Conservation (phyloP, 495 filamentous ascomycete species). For the Penicillium ochrochloron region DNA sequence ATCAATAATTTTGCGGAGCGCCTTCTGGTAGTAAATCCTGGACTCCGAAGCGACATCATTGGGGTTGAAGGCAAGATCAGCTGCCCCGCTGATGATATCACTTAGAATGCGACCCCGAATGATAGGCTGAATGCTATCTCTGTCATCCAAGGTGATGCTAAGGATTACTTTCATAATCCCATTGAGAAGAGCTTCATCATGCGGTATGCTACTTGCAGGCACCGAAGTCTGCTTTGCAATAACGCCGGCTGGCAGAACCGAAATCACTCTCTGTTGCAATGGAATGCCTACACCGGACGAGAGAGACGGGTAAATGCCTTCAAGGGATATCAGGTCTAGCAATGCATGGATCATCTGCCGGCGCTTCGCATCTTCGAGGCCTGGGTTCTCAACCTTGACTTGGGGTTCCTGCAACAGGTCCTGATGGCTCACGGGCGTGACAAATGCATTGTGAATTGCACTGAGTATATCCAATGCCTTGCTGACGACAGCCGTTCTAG, state of each 20-base stretch:
- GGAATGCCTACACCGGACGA: slow-evolving; percentile 59
- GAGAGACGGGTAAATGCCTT: slow-evolving; percentile 61
- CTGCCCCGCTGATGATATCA: slow-evolving; percentile 47
- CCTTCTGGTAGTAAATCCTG: slow-evolving; percentile 29
- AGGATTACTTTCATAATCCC: slow-evolving; percentile 34
- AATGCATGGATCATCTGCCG: slow-evolving; percentile 54
- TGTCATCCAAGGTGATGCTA: slow-evolving; percentile 38
- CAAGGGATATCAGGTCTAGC: slow-evolving; percentile 57
- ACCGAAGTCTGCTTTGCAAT: slow-evolving; percentile 43
- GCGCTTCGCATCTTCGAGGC: slow-evolving; percentile 48
- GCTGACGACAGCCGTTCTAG: slow-evolving; percentile 37
- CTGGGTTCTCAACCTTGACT: slow-evolving; percentile 29
- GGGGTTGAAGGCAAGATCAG: slow-evolving; percentile 50
- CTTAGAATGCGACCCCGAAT: slow-evolving; percentile 50
- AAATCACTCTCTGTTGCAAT: slow-evolving; percentile 57
- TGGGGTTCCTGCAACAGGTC: slow-evolving; percentile 6
- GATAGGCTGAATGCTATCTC: slow-evolving; percentile 46
- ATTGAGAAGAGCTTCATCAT: slow-evolving; percentile 39
- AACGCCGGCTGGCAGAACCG: slow-evolving; percentile 51
- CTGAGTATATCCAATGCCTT: slow-evolving; percentile 45
- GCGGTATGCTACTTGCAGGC: slow-evolving; percentile 25
- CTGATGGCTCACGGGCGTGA: slow-evolving; percentile 28
- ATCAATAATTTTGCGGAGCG: slow-evolving; percentile 44
- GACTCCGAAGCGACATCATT: slow-evolving; percentile 24
- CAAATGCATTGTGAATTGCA: slow-evolving; percentile 46